phyloP scores from a whole-genome alignment of 768 basidiomycete species.

The Podaxis pistillaris region DNA sequence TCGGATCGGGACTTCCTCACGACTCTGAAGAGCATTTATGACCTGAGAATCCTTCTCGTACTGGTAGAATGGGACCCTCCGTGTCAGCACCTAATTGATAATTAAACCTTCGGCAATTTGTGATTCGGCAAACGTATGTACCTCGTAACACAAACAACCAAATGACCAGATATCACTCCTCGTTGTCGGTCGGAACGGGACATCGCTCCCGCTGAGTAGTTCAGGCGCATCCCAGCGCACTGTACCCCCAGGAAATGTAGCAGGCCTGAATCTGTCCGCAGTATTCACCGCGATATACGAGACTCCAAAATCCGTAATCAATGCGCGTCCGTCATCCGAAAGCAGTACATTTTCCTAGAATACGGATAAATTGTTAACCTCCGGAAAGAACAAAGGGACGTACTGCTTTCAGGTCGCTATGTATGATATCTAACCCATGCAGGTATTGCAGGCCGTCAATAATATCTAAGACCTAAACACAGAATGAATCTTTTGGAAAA shows the following conservation, averaged over 20 bases:
- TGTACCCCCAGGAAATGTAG: background rate
- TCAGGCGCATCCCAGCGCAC: background rate
- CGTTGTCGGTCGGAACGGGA: background rate
- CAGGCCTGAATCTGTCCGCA: no score
- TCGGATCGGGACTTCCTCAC: background rate
- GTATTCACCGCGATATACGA: background rate
- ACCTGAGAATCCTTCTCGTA: background rate
- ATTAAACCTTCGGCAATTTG: background rate
- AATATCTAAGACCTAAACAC: background rate
- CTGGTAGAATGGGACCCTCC: background rate
- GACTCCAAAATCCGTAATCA: background rate
- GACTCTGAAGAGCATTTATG: background rate
- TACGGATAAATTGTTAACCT: background rate
- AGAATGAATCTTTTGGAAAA: background rate
- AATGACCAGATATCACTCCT: background rate
- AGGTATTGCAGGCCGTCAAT: background rate
- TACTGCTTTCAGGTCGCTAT: background rate
- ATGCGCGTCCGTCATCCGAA: background rate
- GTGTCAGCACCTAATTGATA: background rate
- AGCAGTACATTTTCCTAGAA: background rate
- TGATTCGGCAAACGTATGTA: background rate
- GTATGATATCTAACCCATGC: background rate
- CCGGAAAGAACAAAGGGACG: no score
- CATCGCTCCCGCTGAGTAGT: background rate
- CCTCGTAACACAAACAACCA: constrained; percentile 1